Evolutionary conservation across 1,284 basidiomycete species (phyloP), one percentile per base, ranked within the genome.

Genomic region (Boletus sp.): DNA sequence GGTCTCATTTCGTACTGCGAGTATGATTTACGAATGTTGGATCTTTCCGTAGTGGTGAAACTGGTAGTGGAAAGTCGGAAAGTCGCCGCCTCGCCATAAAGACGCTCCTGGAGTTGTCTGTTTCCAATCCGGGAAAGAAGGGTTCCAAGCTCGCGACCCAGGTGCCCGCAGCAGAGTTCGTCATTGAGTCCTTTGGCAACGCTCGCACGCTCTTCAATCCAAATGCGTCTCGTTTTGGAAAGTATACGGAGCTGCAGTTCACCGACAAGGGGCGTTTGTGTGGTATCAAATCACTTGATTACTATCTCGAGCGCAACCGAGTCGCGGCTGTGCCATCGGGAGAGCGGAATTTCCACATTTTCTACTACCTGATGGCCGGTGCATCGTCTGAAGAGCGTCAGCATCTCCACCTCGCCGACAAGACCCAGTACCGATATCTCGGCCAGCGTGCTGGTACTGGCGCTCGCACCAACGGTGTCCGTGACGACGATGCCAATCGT

Each of bases 261-360:
- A 86, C 78, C 41, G 93, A 96, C 20, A 85, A 89, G 41, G 94
- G 94, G 7, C 80, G 91, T 10, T 72, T 99, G 0, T 83, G 80
- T 45, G 95, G 96, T 55, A 74, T 94, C 64, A 99, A 98, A 70
- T 95, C 91, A 0, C 84, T 98, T 56, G 93, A 98, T 62, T 99
- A 99, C 72, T 97, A 95, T 71, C 80, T 99, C 49, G 94, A 99
- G 68, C 80, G 89, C 38, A 88, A 85, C 50, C 81, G 91, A 14
- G 90, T 95, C 16, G 78, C 88, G 5, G 81, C 82, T 34, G 81
- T 86, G 0, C 86, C 86, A 4, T 87, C 81, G 0, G 91, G 91
- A 46, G 92, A 96, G 68, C 82, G 94, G 22, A 97, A 95, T 59
- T 99, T 98, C 69, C 94, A 98, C 68, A 90, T 95, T 40, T 96